Evolutionary conservation across 2,329 filamentous ascomycete genomes (phyloP).

Genomic region (Aureobasidium melanogenum): DNA sequence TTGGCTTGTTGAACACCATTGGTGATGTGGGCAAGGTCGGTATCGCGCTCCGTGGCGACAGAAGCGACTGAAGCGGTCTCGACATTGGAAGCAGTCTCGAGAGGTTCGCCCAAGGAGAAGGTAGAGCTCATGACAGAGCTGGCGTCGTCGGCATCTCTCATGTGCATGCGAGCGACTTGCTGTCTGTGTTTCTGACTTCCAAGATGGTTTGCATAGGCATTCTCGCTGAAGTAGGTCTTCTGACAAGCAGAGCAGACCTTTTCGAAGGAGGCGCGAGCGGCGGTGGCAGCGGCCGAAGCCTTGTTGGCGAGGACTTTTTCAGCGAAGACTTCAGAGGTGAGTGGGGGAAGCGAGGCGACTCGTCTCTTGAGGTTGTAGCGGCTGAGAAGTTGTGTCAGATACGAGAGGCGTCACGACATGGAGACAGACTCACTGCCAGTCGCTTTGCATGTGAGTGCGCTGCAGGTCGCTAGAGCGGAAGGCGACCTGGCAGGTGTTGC

Average conservation of each 20-base stretch:
- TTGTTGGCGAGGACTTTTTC: constrained; percentile 93
- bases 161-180: constrained; percentile 47
- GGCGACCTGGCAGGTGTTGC: constrained; percentile 95
- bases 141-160: constrained; percentile 54
- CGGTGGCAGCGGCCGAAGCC: constrained; percentile 72
- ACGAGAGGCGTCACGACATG: not conserved
- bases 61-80: constrained; percentile 4
- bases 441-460: constrained; percentile 91
- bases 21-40: constrained; percentile 68
- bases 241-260: constrained; percentile 72
- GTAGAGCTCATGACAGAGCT: constrained; percentile 78
- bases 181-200: constrained; percentile 82
- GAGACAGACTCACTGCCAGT: constrained; percentile 82
- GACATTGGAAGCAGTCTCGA: constrained; percentile 39
- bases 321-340: constrained; percentile 85
- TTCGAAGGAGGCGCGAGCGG: constrained; percentile 82
- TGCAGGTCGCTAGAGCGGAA: constrained; percentile 92
- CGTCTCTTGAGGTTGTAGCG: constrained; percentile 95
- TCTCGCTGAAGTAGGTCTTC: constrained; percentile 93
- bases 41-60: constrained; percentile 35
- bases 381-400: constrained; percentile 35
- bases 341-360: constrained; percentile 80
- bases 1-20: constrained; percentile 64
- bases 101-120: constrained; percentile 79
- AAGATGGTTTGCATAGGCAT: constrained; percentile 88